Evolutionary conservation across 148 eudicot genomes (phyloP).

Genomic region (Nepenthes mirabilis): DNA sequence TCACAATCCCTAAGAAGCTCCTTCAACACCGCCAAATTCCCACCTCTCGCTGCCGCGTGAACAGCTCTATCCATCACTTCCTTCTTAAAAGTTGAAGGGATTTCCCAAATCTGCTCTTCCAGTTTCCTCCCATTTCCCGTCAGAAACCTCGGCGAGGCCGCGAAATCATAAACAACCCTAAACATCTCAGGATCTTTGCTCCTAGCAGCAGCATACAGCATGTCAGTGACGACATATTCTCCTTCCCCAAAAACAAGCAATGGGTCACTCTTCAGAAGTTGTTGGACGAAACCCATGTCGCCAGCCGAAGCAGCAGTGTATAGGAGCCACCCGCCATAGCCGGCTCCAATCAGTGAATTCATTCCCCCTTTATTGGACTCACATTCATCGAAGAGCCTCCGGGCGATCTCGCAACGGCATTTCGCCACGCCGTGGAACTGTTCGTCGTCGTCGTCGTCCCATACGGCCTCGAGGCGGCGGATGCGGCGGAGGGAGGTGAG

Average conservation of each 20-base stretch:
- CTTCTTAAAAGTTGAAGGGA: conserved; percentile 48
- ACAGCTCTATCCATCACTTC: conserved; percentile 83
- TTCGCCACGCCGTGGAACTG: conserved; percentile 63
- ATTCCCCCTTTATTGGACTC: conserved; percentile 23
- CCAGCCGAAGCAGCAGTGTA: conserved; percentile 97
- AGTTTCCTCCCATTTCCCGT: conserved; percentile 11
- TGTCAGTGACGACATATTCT: conserved; percentile 86
- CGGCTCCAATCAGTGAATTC: conserved; percentile 50
- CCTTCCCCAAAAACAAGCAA: conserved; percentile 93
- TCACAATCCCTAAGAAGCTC: conserved; percentile 51
- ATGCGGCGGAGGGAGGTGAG: conserved; percentile 86
- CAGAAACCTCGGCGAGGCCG: conserved; percentile 61
- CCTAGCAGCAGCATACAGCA: conserved; percentile 88
- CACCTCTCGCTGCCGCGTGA: conserved; percentile 95
- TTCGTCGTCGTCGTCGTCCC: conserved; percentile 63
- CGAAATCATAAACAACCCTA: conserved; percentile 48
- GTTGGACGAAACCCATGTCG: conserved; percentile 49
- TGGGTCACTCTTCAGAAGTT: conserved; percentile 49
- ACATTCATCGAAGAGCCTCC: conserved; percentile 44
- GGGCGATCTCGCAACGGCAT: conserved; percentile 58
- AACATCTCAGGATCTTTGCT: conserved; percentile 64
- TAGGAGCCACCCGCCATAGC: conserved; percentile 94
- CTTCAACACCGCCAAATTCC: conserved; percentile 55
- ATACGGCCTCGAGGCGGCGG: conserved; percentile 80
- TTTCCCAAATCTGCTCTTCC: conserved; percentile 34